A percentile compares a stretch with the other conserved stretches of the same genome.
These are phyloP conservation scores for Wilcoxina mikolae DNA, from an alignment of 495 filamentous ascomycete genomes.

Conservation along the genomic window DNA sequence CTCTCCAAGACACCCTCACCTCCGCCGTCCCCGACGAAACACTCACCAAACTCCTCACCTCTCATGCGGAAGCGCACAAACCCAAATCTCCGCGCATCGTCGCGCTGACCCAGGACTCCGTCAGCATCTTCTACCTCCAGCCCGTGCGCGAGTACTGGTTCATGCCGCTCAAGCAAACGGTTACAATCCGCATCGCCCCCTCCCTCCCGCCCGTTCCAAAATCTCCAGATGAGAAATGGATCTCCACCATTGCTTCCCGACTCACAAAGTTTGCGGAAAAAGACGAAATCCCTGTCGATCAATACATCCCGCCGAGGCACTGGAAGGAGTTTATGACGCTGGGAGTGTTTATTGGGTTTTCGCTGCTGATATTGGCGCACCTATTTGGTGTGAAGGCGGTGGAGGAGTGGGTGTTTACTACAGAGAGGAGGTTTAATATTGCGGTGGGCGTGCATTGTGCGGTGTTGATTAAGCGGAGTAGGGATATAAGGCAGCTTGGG, in stretches of 20 bases:
- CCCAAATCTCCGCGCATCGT: conserved; percentile 16
- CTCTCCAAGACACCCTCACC: neutral
- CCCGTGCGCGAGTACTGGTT: conserved; percentile 24
- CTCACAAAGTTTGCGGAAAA: conserved; percentile 15
- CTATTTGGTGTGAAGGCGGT: conserved; percentile 10
- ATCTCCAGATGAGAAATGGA: conserved; percentile 19
- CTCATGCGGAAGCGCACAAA: conserved; percentile 15
- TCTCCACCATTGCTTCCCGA: conserved; percentile 1
- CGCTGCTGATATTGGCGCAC: conserved; percentile 13
- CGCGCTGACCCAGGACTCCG: conserved; percentile 7
- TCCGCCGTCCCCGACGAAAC: conserved; percentile 3
- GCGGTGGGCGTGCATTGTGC: conserved; percentile 22
- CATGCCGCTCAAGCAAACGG: conserved; percentile 20
- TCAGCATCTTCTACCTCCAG: conserved; percentile 23
- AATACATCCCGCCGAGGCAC: conserved; percentile 16
- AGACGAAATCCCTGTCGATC: conserved; percentile 14
- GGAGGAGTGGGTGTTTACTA: conserved; percentile 15
- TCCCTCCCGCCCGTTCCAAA: neutral
- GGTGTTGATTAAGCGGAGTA: conserved; percentile 26
- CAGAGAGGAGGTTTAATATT: conserved; percentile 26
- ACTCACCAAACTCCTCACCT: conserved; percentile 17
- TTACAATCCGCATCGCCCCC: conserved; percentile 11
- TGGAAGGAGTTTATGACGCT: conserved; percentile 10
- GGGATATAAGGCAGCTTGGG: conserved; percentile 21
- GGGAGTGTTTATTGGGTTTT: conserved; percentile 16